Evolutionary conservation across 495 filamentous ascomycete species (phyloP), one percentile per base, ranked within the genome.

Genomic region (Lepidopterella palustris): DNA sequence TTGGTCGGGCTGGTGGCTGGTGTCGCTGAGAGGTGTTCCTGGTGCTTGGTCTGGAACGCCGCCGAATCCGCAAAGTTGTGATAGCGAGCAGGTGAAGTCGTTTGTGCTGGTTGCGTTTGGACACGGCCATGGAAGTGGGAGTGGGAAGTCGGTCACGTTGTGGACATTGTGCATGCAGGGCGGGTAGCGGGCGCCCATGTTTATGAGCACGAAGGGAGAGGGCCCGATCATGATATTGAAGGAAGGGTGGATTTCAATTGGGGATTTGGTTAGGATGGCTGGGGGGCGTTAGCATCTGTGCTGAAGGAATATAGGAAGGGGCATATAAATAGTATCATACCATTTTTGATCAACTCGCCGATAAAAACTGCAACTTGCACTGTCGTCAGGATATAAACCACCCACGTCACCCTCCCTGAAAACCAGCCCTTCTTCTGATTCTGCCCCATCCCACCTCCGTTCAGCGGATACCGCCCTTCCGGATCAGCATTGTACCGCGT

Each of bases 161-260:
- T 91, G 85, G 10, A 93, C 81, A 57, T 84, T 87, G 74, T 90
- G 91, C 93, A 98, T 98, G 72, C 93, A 98, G 5, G 92, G 89
- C 5, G 89, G 83, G 70, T 87, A 98, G 25, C 92, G 83, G 31
- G 92, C 89, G 58, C 93, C 93, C 90, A 97, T 95, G 69, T 93
- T 95, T 72, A 98, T 95, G 62, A 93, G 84, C 27, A 97, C 81
- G 63, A 88, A 89, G 3, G 87, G 80, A 2, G 91, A 95, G 2
- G 93, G 93, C 0, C 93, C 93, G 68, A 98, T 95, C 89, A 98
- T 95, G 45, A 88, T 88, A 72, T 98, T 98, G 76, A 97, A 92
- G 10, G 76, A 75, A 4, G 93, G 95, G 26, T 92, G 77, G 25
- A 84, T 95, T 72, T 87, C 82, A 66, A 98, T 97, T 10, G 91